Percentiles rank a stretch among this genome's conserved stretches.
Evolutionary conservation across 495 filamentous ascomycete species (phyloP).

Genomic region (Penicillium dipodomyicola): DNA sequence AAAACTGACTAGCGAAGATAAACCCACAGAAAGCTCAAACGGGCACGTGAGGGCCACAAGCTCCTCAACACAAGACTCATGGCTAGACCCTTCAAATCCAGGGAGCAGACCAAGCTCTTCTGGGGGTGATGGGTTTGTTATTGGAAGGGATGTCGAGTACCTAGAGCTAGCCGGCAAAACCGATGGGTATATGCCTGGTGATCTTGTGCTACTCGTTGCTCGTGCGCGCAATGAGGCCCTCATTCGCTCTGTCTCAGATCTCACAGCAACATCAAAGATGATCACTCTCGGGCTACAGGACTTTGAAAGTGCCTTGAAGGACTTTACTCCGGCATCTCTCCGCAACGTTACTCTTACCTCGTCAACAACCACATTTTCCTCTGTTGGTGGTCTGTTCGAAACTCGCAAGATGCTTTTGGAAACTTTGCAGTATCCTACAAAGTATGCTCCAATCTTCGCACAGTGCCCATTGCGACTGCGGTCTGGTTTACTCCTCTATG

Average conservation of each 20-base stretch:
- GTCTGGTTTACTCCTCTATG: conserved; percentile 88
- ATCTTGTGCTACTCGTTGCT: conserved; percentile 79
- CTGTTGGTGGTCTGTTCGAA: conserved; percentile 82
- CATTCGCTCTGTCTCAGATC: conserved; percentile 61
- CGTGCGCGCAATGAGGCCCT: conserved; percentile 89
- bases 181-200: conserved; percentile 96
- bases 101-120: conserved; percentile 48
- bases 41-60: conserved; percentile 39
- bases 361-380: conserved; percentile 81
- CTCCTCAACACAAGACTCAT: conserved; percentile 54
- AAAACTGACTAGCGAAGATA: conserved; percentile 51
- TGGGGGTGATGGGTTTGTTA: conserved; percentile 59
- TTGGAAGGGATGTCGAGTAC: conserved; percentile 78
- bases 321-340: conserved; percentile 91
- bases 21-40: conserved; percentile 35
- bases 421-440: conserved; percentile 94
- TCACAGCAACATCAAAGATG: conserved; percentile 33
- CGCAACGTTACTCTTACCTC: conserved; percentile 91
- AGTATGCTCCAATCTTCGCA: conserved; percentile 96
- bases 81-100: conserved; percentile 65
- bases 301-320: conserved; percentile 79
- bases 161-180: conserved; percentile 89
- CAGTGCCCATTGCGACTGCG: conserved; percentile 90
- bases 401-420: conserved; percentile 87
- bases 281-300: conserved; percentile 67